phyloP scores from a whole-genome alignment of 192 early-diverging fungal genomes.

The Paraglomus brasilianum region DNA sequence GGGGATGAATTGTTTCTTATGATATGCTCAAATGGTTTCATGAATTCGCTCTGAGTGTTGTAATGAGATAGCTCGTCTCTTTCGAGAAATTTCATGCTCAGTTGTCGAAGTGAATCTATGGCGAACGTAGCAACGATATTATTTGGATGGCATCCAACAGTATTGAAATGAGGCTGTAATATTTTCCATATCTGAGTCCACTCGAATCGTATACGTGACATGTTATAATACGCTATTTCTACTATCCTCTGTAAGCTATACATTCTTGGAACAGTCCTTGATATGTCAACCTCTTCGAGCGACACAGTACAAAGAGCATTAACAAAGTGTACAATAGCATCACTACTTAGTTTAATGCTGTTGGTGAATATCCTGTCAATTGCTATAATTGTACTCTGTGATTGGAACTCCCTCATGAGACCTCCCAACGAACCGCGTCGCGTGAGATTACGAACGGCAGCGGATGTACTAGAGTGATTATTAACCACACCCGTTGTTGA shows the following conservation, averaged over 20 bases:
- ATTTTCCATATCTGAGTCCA: slow-evolving; percentile 93
- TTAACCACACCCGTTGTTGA: background rate
- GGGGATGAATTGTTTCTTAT: slow-evolving; percentile 76
- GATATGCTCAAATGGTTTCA: slow-evolving; percentile 86
- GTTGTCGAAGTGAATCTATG: slow-evolving; percentile 88
- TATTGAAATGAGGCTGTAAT: slow-evolving; percentile 80
- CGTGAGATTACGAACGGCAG: slow-evolving; percentile 26
- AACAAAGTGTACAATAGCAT: slow-evolving; percentile 87
- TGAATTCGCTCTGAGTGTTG: slow-evolving; percentile 89
- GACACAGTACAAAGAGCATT: slow-evolving; percentile 82
- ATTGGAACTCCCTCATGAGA: slow-evolving; percentile 60
- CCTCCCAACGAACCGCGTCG: slow-evolving; percentile 40
- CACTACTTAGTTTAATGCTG: slow-evolving; percentile 72
- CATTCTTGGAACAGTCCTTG: slow-evolving; percentile 66
- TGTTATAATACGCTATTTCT: slow-evolving; percentile 96
- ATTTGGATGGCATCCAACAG: slow-evolving; percentile 78
- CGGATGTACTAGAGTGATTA: background rate
- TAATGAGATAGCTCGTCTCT: slow-evolving; percentile 92
- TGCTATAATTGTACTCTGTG: slow-evolving; percentile 78
- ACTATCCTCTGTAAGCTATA: slow-evolving; percentile 92
- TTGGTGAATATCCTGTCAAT: slow-evolving; percentile 88
- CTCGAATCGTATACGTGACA: slow-evolving; percentile 91
- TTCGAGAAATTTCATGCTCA: slow-evolving; percentile 92
- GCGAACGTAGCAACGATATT: slow-evolving; percentile 80
- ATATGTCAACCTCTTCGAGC: slow-evolving; percentile 80